Evolutionary conservation across 1,139 yeast species (phyloP).

Genomic region (Lodderomyces orthopsilosis): DNA sequence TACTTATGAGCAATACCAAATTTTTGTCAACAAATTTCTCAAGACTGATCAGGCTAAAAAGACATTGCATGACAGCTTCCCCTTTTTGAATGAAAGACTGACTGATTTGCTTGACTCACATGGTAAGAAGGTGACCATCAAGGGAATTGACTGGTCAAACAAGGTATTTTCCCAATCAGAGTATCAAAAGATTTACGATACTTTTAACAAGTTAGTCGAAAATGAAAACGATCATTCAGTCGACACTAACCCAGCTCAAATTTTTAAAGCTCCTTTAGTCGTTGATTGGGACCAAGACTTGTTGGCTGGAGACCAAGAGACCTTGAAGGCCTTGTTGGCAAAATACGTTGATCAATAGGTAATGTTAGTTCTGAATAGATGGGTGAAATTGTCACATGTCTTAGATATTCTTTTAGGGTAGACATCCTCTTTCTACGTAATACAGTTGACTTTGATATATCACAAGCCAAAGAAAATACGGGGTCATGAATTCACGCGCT

Average conservation of each 20-base stretch:
- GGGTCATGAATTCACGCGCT: background rate
- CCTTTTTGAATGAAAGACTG: constrained; percentile 33
- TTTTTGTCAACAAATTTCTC: constrained; percentile 29
- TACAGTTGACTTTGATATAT: no score
- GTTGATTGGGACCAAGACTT: constrained; percentile 49
- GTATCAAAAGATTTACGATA: constrained; percentile 39
- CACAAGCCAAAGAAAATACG: constrained; percentile 1
- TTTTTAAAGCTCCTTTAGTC: constrained; percentile 44
- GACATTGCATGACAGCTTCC: constrained; percentile 35
- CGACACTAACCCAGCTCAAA: constrained; percentile 31
- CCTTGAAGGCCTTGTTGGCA: constrained; percentile 29
- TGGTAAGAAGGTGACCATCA: constrained; percentile 22
- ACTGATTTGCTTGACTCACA: constrained; percentile 12
- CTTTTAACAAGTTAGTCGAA: constrained; percentile 31
- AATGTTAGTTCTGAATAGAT: background rate
- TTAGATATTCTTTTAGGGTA: no score
- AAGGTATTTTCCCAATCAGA: constrained; percentile 40
- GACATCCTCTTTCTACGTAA: no score
- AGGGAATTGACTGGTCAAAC: constrained; percentile 27
- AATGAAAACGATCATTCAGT: constrained; percentile 19
- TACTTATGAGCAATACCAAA: constrained; percentile 41
- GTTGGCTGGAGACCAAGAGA: constrained; percentile 40
- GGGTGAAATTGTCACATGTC: no score
- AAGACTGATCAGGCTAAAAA: constrained; percentile 24
- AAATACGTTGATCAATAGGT: constrained; percentile 21